phyloP scores from a whole-genome alignment of 176 grass and related monocot genomes.

The Cymbopogon citratus region DNA sequence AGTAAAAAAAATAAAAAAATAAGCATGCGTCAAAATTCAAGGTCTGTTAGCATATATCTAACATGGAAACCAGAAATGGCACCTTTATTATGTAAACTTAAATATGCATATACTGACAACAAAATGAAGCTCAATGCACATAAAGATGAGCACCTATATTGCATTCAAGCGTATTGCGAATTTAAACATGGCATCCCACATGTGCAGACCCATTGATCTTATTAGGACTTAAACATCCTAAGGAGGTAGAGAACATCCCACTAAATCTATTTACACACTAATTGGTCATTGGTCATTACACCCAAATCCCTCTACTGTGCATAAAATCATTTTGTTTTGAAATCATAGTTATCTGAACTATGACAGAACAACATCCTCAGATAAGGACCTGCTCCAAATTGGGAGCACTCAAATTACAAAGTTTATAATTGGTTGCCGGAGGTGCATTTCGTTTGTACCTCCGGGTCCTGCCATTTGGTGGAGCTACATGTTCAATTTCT shows the following conservation, averaged over 20 bases:
- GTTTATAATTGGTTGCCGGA: neutral
- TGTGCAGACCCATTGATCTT: neutral
- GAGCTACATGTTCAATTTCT: conserved; percentile 81
- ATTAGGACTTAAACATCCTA: neutral
- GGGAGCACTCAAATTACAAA: neutral
- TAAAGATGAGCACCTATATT: neutral
- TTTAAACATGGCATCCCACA: neutral
- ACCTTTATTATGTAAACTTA: neutral
- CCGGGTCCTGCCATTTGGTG: conserved; percentile 59
- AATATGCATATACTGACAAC: neutral
- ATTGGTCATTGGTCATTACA: neutral
- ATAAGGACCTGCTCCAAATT: neutral
- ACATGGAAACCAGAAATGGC: neutral
- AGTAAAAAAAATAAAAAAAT: neutral
- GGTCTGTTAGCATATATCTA: neutral
- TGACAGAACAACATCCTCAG: neutral
- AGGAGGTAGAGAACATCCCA: neutral
- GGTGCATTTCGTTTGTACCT: conserved; percentile 16
- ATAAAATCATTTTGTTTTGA: no score
- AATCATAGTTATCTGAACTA: neutral
- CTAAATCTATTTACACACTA: neutral
- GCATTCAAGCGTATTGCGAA: neutral
- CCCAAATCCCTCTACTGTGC: neutral
- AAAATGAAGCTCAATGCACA: neutral
- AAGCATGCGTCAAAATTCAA: neutral